Conservation (phyloP, 495 filamentous ascomycete genomes). For the Ramalina peruviana region DNA sequence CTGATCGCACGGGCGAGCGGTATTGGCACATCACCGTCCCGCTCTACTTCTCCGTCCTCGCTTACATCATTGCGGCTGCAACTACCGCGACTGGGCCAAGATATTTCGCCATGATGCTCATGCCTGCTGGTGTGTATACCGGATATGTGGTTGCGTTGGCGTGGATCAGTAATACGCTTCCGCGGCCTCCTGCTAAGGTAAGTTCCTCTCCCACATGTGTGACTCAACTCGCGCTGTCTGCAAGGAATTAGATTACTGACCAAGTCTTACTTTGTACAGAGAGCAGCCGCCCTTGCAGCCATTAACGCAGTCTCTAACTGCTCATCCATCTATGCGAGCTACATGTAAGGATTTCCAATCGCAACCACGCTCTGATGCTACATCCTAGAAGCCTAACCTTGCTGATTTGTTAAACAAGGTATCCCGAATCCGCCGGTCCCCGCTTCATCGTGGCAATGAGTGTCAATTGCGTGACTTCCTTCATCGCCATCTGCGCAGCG, state of each 20-base stretch:
- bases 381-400: no score
- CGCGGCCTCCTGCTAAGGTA: conserved; percentile 64
- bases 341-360: conserved; percentile 14
- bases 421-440: conserved; percentile 34
- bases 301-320: conserved; percentile 73
- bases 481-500: conserved; percentile 52
- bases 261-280: conserved; percentile 15
- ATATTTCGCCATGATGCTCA: conserved; percentile 76
- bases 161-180: conserved; percentile 70
- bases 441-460: conserved; percentile 50
- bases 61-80: conserved; percentile 62
- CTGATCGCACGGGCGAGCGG: conserved; percentile 64
- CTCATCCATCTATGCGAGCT: conserved; percentile 58
- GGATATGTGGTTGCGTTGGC: conserved; percentile 61
- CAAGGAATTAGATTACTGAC: no score
- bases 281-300: conserved; percentile 64
- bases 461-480: conserved; percentile 56
- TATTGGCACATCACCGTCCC: conserved; percentile 64
- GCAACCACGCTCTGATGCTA: no score
- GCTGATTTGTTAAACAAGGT: conserved; percentile 30
- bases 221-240: no score
- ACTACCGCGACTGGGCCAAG: conserved; percentile 50
- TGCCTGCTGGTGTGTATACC: conserved; percentile 40
- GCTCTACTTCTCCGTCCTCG: conserved; percentile 50
- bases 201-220: background rate